Evolutionary conservation across 2,329 filamentous ascomycete species (phyloP), one percentile per base, ranked within the genome.

Genomic region (Hirsutella thompsonii): DNA sequence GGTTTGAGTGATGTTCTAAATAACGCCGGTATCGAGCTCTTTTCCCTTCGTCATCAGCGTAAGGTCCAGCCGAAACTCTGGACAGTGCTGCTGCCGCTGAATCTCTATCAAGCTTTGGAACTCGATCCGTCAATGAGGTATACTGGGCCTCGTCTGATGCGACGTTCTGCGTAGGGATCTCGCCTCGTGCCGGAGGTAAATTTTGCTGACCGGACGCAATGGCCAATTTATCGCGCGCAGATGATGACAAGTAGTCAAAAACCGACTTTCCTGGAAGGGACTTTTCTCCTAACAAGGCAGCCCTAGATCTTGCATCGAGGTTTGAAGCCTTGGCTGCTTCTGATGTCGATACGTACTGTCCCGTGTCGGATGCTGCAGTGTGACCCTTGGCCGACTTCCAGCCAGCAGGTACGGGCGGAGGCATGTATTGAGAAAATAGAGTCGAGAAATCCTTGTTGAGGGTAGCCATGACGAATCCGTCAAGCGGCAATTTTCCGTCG

Each of bases 241-340:
- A 74, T 0, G 85, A 70, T 0, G 84, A 84, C 48, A 98, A 72
- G 59, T 84, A 98, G 61, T 96, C 89, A 58, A 96, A 98, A 3
- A 98, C 80, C 0, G 92, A 96, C 63, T 96, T 95, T 1, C 87
- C 86, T 0, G 89, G 89, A 0, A 96, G 67, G 29, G 51, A 47
- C 32, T 76, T 69, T 62, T 95, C 90, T 29, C 89, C 89, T 1
- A 96, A 70, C 1, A 94, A 68, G 4, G 78, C 78, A 11, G 88
- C 89, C 46, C 92, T 78, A 34, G 81, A 70, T 53, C 77, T 81
- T 1, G 86, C 80, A 55, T 94, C 79, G 8, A 94, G 70, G 1
- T 70, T 76, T 0, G 86, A 92, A 2, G 76, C 68, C 58, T 81
- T 89, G 8, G 88, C 87, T 2, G 83, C 83, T 44, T 92, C 84